These are phyloP conservation scores for Talinum fruticosum DNA, from an alignment of 148 eudicot species.

Conservation along the genomic window DNA sequence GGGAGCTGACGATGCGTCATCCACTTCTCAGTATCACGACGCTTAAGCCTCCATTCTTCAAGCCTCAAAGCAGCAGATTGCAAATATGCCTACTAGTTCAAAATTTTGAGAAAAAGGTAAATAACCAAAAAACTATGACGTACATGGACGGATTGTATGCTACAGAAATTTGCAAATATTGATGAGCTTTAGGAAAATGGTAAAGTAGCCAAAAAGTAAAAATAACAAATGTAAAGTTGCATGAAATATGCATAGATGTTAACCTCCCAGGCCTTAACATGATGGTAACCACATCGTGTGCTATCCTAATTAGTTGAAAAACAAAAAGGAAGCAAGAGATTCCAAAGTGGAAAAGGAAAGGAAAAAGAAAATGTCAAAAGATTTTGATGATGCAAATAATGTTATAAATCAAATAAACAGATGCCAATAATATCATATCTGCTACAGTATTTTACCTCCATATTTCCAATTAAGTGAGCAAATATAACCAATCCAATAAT, in stretches of 20 bases:
- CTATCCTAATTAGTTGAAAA: too few species aligned
- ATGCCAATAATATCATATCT: neutral
- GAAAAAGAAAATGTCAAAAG: neutral
- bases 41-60: slow-evolving; percentile 81
- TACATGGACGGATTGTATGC: neutral
- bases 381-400: neutral
- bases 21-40: slow-evolving; percentile 87
- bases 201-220: neutral
- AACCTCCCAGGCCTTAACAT: too few species aligned
- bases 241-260: neutral
- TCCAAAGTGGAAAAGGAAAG: too few species aligned
- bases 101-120: neutral
- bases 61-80: slow-evolving; percentile 83
- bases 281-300: too few species aligned
- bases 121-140: neutral
- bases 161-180: neutral
- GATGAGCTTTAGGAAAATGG: neutral
- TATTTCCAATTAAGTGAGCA: slow-evolving; percentile 64
- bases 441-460: slow-evolving; percentile 42
- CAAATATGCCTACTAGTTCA: slow-evolving; percentile 52
- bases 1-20: slow-evolving; percentile 87
- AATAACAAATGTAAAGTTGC: neutral
- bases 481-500: slow-evolving; percentile 60
- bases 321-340: too few species aligned
- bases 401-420: neutral